These are phyloP conservation scores for Auricularia heimuer DNA, from an alignment of 768 basidiomycete genomes.

Conservation along the genomic window DNA sequence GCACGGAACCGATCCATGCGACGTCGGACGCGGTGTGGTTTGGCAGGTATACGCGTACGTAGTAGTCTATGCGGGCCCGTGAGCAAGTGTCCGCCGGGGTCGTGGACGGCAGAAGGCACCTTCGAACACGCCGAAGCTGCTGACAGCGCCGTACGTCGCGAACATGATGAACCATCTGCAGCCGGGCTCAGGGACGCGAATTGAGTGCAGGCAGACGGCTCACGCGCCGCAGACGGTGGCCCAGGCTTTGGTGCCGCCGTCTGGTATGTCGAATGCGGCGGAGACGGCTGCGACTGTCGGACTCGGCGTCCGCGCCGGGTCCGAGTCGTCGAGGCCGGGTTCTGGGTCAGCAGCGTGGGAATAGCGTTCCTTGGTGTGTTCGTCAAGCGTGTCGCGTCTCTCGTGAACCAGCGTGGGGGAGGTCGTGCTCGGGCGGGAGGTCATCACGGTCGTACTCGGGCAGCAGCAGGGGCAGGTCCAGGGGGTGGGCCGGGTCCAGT, in stretches of 20 bases:
- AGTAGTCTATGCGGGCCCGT: constrained; percentile 9
- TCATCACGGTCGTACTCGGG: no score
- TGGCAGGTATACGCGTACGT: constrained; percentile 14
- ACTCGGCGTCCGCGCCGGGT: no score
- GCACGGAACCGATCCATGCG: constrained; percentile 23
- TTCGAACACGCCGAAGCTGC: constrained; percentile 18
- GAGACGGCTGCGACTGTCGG: no score
- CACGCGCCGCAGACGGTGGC: constrained; percentile 4
- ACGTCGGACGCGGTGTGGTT: constrained; percentile 18
- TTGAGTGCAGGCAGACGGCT: neutral
- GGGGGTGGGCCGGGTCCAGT: no score
- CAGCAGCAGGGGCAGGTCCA: no score
- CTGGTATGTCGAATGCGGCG: neutral
- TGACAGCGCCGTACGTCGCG: constrained; percentile 10
- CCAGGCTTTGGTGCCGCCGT: constrained; percentile 3
- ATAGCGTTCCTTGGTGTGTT: no score
- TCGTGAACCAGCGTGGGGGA: no score
- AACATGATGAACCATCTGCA: constrained; percentile 6
- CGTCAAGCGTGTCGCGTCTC: no score
- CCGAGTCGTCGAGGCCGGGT: no score
- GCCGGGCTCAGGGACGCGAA: neutral
- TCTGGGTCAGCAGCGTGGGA: no score
- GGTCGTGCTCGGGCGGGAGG: no score
- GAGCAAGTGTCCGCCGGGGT: neutral
- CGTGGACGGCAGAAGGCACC: neutral